These are phyloP conservation scores for Platanus orientalis DNA, from an alignment of 164 flowering plant genomes.

Conservation along the genomic window DNA sequence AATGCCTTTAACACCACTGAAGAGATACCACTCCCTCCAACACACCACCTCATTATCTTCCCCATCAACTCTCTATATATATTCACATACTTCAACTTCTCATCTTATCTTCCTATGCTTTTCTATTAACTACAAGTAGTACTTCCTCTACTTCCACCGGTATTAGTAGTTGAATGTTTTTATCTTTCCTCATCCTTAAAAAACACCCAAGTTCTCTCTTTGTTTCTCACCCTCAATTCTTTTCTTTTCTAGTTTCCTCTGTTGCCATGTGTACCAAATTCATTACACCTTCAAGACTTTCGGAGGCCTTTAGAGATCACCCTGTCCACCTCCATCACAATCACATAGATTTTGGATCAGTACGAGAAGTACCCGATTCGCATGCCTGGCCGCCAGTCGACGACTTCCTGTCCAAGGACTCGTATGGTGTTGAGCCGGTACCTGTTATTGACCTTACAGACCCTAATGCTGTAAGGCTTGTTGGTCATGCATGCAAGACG, in stretches of 20 bases:
- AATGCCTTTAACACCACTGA: constrained; percentile 21
- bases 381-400: constrained; percentile 35
- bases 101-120: constrained; percentile 5
- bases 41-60: constrained; percentile 18
- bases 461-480: constrained; percentile 19
- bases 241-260: no score
- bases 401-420: neutral
- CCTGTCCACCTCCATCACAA: constrained; percentile 27
- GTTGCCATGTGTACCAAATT: neutral
- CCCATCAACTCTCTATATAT: constrained; percentile 11
- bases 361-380: constrained; percentile 40
- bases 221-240: neutral
- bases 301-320: constrained; percentile 26
- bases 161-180: neutral
- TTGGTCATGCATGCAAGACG: constrained; percentile 38
- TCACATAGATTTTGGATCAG: constrained; percentile 44
- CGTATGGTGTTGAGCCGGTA: neutral
- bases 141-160: neutral
- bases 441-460: constrained; percentile 45
- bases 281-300: constrained; percentile 38
- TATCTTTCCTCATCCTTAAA: neutral
- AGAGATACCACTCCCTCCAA: constrained; percentile 15
- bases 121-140: neutral
- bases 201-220: neutral
- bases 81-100: neutral